Evolutionary conservation across 176 grass and related monocot species (phyloP), one percentile per base, ranked within the genome.

Genomic region (Ensete glaucum): DNA sequence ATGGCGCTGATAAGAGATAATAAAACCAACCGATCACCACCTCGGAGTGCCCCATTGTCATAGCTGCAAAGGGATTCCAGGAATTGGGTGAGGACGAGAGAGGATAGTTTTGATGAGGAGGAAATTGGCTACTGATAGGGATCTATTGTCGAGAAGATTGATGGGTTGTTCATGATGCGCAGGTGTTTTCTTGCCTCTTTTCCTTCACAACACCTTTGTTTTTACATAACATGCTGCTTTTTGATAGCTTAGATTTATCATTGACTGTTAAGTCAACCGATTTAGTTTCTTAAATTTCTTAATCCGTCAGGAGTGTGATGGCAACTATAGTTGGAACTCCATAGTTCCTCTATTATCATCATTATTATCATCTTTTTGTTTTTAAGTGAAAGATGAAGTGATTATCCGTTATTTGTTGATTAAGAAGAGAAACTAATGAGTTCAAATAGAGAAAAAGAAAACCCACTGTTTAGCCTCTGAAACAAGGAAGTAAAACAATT

Each of bases 11-110:
- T 34, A n/a, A n/a, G n/a, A n/a, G n/a, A n/a, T n/a, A n/a, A n/a
- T n/a, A 17, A 0, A 12, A n/a, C 2, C 74, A 71, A 14, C 67
- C 52, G 29, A 74, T 71, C 13, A 53, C 52, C 60, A 51, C 9
- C 62, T 64, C 84, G 13, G 21, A 11, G 8, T 89, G 87, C 81
- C 83, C 1, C 64, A 8, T 13, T 89, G 83, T 70, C 7, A 69
- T 9, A 54, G 3, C 21, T 83, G 81, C 75, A n/a, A 17, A 71
- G 16, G 81, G 58, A 15, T 83, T 71, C 52, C 26, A 9, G 23
- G 3, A 64, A 1, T 54, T 62, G 23, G 23, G 11, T 2, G 52
- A 63, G 27, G 65, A 50, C 1, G 74, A 11, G 43, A 52, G 64
- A 77, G 19, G 81, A 83, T 27, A 4, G 53, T 12, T 53, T n/a